These are phyloP conservation scores for Wickerhamiella parazyma DNA, from an alignment of 805 yeast genomes.

Conservation along the genomic window DNA sequence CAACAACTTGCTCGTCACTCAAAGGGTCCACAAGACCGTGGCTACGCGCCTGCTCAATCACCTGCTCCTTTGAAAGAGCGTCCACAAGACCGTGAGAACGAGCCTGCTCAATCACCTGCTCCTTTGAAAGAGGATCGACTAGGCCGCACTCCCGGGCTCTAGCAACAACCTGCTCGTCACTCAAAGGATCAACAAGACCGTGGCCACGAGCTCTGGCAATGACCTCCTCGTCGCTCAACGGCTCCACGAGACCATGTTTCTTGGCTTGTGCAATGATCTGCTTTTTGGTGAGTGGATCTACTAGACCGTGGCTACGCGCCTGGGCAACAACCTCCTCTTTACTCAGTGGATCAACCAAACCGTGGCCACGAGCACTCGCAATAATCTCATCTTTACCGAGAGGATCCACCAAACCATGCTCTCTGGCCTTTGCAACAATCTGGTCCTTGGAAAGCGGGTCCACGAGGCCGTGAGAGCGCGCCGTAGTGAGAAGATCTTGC, in stretches of 20 bases:
- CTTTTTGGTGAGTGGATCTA: constrained; percentile 6
- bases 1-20: not conserved
- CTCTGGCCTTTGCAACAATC: constrained; percentile 37
- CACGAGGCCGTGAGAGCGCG: constrained; percentile 12
- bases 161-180: constrained; percentile 1
- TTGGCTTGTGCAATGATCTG: constrained; percentile 8
- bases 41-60: constrained; percentile 18
- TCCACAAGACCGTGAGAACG: constrained; percentile 59
- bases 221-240: not conserved
- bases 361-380: constrained; percentile 4
- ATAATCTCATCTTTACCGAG: constrained; percentile 8
- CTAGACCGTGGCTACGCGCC: constrained; percentile 17
- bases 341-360: not conserved
- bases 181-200: constrained; percentile 15
- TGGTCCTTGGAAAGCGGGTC: constrained; percentile 8
- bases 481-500: no score
- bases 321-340: not conserved
- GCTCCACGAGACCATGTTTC: not conserved
- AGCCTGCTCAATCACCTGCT: not conserved
- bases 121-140: not conserved
- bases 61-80: constrained; percentile 3
- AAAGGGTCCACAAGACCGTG: constrained; percentile 14
- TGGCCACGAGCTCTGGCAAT: not conserved
- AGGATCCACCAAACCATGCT: constrained; percentile 43
- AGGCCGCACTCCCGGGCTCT: constrained; percentile 9